Evolutionary conservation across 371 early-diverging fungal genomes (phyloP).

Genomic region (Mucor velutinosus): DNA sequence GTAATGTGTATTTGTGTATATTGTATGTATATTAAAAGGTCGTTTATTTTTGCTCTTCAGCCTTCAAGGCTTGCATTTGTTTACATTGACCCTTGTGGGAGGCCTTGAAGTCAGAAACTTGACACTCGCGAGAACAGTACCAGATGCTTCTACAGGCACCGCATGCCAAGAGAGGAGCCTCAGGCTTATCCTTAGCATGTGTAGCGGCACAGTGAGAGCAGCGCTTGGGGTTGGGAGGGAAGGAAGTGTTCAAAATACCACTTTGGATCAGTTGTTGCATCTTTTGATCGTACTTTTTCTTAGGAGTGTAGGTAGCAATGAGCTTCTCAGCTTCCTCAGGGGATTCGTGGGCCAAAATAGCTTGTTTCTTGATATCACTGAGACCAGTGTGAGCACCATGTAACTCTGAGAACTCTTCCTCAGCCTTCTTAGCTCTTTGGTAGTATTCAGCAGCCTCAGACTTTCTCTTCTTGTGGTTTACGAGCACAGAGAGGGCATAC

Average conservation of each 20-base stretch:
- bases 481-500: conserved; percentile 57
- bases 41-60: conserved; percentile 8
- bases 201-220: conserved; percentile 61
- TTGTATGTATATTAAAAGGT: background rate
- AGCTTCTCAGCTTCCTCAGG: conserved; percentile 39
- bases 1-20: background rate
- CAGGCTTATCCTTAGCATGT: conserved; percentile 52
- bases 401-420: conserved; percentile 57
- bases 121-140: conserved; percentile 68
- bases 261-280: conserved; percentile 50
- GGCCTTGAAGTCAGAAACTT: conserved; percentile 56
- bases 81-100: conserved; percentile 58
- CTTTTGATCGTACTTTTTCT: conserved; percentile 36
- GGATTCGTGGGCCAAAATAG: conserved; percentile 48
- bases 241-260: conserved; percentile 43
- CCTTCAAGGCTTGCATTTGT: conserved; percentile 21
- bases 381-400: conserved; percentile 59
- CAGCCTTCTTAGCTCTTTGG: conserved; percentile 55
- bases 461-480: conserved; percentile 58
- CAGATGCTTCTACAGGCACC: conserved; percentile 64
- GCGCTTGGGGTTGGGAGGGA: conserved; percentile 42
- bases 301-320: conserved; percentile 36
- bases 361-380: conserved; percentile 64
- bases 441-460: conserved; percentile 55
- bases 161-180: conserved; percentile 58